Evolutionary conservation across 768 basidiomycete genomes (phyloP).

Genomic region (Rhizopogon vinicolor): DNA sequence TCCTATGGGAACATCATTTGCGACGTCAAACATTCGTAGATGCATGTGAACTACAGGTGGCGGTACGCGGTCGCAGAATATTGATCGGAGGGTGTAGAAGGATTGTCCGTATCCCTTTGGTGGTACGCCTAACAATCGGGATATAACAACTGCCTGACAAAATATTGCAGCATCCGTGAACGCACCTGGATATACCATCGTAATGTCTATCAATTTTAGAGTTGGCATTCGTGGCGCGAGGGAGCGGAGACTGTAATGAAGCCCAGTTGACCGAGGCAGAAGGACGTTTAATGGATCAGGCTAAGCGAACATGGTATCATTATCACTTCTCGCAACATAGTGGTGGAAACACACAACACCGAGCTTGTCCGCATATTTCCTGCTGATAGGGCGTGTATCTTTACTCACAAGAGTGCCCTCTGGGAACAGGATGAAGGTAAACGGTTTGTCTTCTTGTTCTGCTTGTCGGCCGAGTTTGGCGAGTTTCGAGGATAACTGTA

Average conservation of each 20-base stretch:
- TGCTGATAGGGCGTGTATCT: constrained; percentile 80
- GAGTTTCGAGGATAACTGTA: constrained; percentile 60
- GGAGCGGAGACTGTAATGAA: constrained; percentile 80
- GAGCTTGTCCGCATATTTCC: constrained; percentile 83
- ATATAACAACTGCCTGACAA: constrained; percentile 5
- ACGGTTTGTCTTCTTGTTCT: constrained; percentile 61
- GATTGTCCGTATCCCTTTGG: constrained; percentile 78
- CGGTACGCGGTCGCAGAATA: constrained; percentile 75
- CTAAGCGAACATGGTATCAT: constrained; percentile 35
- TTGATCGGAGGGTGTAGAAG: constrained; percentile 85
- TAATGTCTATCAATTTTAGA: constrained; percentile 85
- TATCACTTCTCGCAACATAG: constrained; percentile 4
- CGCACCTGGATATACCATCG: constrained; percentile 85
- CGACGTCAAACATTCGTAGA: constrained; percentile 71
- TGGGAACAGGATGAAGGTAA: constrained; percentile 87
- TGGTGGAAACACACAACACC: constrained; percentile 66
- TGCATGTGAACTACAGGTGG: constrained; percentile 89
- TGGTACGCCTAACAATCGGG: constrained; percentile 55
- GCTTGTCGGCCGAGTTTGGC: constrained; percentile 65
- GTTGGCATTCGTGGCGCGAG: constrained; percentile 73
- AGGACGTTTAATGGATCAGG: constrained; percentile 76
- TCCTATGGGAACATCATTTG: constrained; percentile 64
- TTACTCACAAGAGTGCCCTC: constrained; percentile 93
- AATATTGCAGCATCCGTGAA: neutral
- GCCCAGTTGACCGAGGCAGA: constrained; percentile 88